These are phyloP conservation scores for Fusarium armeniacum DNA, from an alignment of 2,329 filamentous ascomycete species.

Conservation along the genomic window DNA sequence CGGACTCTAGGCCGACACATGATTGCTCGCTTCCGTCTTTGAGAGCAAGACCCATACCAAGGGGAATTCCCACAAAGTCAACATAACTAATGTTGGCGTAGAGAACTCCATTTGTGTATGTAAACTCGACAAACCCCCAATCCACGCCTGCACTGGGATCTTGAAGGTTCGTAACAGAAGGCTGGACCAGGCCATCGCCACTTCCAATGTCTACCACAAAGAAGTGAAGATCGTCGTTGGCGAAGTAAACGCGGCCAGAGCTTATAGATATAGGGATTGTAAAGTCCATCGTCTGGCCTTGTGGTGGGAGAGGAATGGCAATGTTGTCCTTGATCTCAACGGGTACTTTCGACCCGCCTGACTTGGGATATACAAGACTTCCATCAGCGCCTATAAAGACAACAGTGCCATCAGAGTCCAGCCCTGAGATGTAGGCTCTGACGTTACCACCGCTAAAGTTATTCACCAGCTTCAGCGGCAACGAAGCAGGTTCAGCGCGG, in stretches of 20 bases:
- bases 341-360: constrained; percentile 54
- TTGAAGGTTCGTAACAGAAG: constrained; percentile 59
- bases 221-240: constrained; percentile 59
- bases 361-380: constrained; percentile 59
- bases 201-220: constrained; percentile 55
- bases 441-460: constrained; percentile 57
- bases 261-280: constrained; percentile 58
- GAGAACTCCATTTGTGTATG: constrained; percentile 57
- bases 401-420: constrained; percentile 57
- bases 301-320: constrained; percentile 59
- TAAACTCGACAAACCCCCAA: constrained; percentile 67
- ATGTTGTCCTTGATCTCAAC: constrained; percentile 57
- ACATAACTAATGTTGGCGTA: constrained; percentile 66
- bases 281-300: constrained; percentile 57
- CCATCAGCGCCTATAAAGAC: constrained; percentile 62
- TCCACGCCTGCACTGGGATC: constrained; percentile 61
- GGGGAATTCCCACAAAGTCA: constrained; percentile 64
- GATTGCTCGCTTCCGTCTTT: constrained; percentile 55
- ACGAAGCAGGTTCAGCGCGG: constrained; percentile 17
- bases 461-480: constrained; percentile 59
- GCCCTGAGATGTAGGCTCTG: constrained; percentile 62
- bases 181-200: constrained; percentile 62
- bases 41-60: constrained; percentile 63
- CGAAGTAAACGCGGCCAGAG: constrained; percentile 62
- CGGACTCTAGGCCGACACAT: constrained; percentile 57